A percentile compares a stretch with the other conserved stretches of the same genome.
phyloP scores from a whole-genome alignment of 495 filamentous ascomycete genomes.

The Haplographium delicatum region DNA sequence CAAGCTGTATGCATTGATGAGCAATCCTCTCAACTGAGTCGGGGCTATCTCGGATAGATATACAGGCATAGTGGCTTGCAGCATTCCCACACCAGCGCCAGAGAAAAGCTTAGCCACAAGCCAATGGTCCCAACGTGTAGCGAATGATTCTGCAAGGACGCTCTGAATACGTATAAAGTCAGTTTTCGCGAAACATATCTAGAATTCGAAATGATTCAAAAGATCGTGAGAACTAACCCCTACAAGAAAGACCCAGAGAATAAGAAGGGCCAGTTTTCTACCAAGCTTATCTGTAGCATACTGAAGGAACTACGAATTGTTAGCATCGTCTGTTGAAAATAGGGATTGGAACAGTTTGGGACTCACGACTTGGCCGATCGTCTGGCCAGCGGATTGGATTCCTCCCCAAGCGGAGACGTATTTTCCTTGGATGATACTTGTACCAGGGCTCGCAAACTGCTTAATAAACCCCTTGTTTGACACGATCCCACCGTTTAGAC shows the following conservation, averaged over 20 bases:
- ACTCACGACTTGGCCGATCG: constrained; percentile 17
- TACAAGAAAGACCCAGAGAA: constrained; percentile 29
- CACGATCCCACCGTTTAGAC: constrained; percentile 36
- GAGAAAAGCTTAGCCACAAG: constrained; percentile 38
- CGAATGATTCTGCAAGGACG: constrained; percentile 35
- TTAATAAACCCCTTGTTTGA: constrained; percentile 37
- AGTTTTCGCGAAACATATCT: constrained; percentile 1
- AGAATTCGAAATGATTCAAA: too few relatives aligned
- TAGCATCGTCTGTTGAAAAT: background rate
- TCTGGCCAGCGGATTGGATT: constrained; percentile 37
- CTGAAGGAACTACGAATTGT: constrained; percentile 6
- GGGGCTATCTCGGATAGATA: constrained; percentile 38
- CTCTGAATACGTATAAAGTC: constrained; percentile 25
- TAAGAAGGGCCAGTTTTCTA: constrained; percentile 30
- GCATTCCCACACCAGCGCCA: constrained; percentile 37
- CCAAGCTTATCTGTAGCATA: constrained; percentile 22
- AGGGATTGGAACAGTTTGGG: background rate
- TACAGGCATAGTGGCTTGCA: constrained; percentile 38
- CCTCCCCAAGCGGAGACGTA: constrained; percentile 38
- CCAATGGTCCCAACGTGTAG: constrained; percentile 35
- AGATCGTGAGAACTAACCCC: too few relatives aligned
- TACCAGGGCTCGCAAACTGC: constrained; percentile 30
- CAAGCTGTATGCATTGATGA: constrained; percentile 38
- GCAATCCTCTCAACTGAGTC: constrained; percentile 34
- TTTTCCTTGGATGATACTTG: constrained; percentile 30